A percentile compares a stretch with the other conserved stretches of the same genome.
phyloP scores from a whole-genome alignment of 805 yeast genomes.

The Lipomyces kockii region DNA sequence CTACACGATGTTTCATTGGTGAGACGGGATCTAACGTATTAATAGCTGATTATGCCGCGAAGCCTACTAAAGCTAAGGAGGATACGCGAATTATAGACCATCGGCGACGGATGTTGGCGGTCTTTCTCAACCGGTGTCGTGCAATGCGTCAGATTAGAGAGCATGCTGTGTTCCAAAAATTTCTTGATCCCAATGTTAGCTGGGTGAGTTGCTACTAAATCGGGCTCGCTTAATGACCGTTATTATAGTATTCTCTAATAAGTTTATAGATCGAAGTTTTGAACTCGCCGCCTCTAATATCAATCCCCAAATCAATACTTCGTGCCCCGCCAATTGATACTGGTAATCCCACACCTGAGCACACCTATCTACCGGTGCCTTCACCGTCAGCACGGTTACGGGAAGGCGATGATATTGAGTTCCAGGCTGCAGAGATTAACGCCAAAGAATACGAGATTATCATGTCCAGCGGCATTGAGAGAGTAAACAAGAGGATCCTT shows the following conservation, averaged over 20 bases:
- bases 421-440: slow-evolving; percentile 50
- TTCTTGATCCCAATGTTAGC: slow-evolving; percentile 80
- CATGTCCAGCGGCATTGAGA: slow-evolving; percentile 58
- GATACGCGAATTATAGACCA: slow-evolving; percentile 57
- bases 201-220: slow-evolving; percentile 52
- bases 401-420: slow-evolving; percentile 49
- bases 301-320: slow-evolving; percentile 58
- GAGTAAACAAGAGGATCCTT: slow-evolving; percentile 59
- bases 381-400: slow-evolving; percentile 48
- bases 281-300: slow-evolving; percentile 57
- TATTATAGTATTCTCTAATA: neutral
- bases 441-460: slow-evolving; percentile 55
- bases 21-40: neutral
- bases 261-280: slow-evolving; percentile 59
- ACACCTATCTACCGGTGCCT: slow-evolving; percentile 67
- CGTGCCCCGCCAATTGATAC: slow-evolving; percentile 68
- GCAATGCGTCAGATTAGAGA: slow-evolving; percentile 59
- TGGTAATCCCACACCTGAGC: slow-evolving; percentile 59
- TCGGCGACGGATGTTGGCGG: slow-evolving; percentile 73
- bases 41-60: slow-evolving; percentile 50
- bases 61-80: slow-evolving; percentile 53
- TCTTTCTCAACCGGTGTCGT: slow-evolving; percentile 78
- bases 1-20: neutral
- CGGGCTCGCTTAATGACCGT: no score
- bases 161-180: slow-evolving; percentile 69